These are phyloP conservation scores for Lachnellula suecica DNA, from an alignment of 2,329 filamentous ascomycete species.

Conservation along the genomic window DNA sequence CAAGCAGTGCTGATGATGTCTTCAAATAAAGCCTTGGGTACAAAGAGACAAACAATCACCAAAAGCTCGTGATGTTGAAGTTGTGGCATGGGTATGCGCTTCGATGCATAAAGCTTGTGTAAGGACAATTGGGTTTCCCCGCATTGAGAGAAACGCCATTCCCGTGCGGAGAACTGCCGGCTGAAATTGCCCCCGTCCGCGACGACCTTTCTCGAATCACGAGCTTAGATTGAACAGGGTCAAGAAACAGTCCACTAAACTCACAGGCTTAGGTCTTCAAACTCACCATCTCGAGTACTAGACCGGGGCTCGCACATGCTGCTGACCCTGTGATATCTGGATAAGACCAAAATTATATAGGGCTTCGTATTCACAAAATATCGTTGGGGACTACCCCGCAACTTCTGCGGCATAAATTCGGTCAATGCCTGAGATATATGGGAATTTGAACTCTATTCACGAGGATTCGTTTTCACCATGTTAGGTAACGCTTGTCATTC, in stretches of 20 bases:
- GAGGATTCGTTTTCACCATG: no score
- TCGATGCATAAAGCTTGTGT: not conserved
- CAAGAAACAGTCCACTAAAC: not conserved
- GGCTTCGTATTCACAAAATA: not conserved
- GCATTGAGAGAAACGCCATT: not conserved
- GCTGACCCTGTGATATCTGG: not conserved
- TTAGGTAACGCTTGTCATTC: not conserved
- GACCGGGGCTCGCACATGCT: no score
- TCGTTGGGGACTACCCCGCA: not conserved
- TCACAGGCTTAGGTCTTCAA: no score
- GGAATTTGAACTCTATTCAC: not conserved
- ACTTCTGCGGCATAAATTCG: not conserved
- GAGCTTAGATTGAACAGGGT: not conserved
- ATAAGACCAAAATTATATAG: not conserved
- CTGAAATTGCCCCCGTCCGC: not conserved
- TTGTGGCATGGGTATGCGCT: not conserved
- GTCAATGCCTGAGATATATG: not conserved
- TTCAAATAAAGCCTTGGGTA: not conserved
- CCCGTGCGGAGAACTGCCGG: not conserved
- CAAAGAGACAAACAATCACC: not conserved
- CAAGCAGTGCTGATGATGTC: not conserved
- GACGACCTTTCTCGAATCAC: not conserved
- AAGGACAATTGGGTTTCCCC: not conserved
- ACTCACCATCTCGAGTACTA: no score
- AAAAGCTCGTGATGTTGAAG: not conserved